Base-by-base conservation (phyloP, 1,284 basidiomycete species). In the Meira nashicola region DNA sequence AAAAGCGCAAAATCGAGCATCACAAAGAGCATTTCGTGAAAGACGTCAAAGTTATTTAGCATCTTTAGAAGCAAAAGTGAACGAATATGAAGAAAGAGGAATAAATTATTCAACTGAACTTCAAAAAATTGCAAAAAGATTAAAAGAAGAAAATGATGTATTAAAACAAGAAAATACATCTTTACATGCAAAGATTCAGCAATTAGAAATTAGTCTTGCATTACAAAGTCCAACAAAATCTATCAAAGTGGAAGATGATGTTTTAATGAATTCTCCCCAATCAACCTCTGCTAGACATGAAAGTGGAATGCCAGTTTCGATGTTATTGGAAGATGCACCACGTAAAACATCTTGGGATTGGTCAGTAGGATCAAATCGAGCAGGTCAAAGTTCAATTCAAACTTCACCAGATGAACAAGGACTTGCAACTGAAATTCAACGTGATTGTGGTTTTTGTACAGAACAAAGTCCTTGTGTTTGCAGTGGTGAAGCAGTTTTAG, bases 1-100 rank as follows among this genome's bases (percentile, higher is more conserved):
- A 46, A 75, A 77, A 57, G 71, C 73, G 1, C 73, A 74, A 49
- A 74, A 74, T 39, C 63, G 73, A 6, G 73, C 73, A 11, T 70
- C 67, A 23, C 73, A 74, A 48, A 61, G 73, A 9, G 73, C 73
- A 8, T 74, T 74, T 40, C 63, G 73, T 43, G 73, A 74, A 49
- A 62, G 70, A 39, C 71, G 70, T 50, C 73, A 74, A 38, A 63
- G 61, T 39, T 70, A 74, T 38, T 61, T 74, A 39, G 57, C 67
- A 10, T 62, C 67, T 3, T 58, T 74, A 25, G 73, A 74, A 33
- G 69, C 67, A 23, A 74, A 74, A 46, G 63, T 74, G n/a, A 66
- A 67, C 5, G 69, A 67, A 2, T 78, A 71, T 63, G 71, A 78
- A 56, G 62, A 60, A 1, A 68, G 64, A 12, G 70, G 70, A 41